Evolutionary conservation across 192 early-diverging fungal species (phyloP), one percentile per base, ranked within the genome.

Genomic region (Coemansia sp.): DNA sequence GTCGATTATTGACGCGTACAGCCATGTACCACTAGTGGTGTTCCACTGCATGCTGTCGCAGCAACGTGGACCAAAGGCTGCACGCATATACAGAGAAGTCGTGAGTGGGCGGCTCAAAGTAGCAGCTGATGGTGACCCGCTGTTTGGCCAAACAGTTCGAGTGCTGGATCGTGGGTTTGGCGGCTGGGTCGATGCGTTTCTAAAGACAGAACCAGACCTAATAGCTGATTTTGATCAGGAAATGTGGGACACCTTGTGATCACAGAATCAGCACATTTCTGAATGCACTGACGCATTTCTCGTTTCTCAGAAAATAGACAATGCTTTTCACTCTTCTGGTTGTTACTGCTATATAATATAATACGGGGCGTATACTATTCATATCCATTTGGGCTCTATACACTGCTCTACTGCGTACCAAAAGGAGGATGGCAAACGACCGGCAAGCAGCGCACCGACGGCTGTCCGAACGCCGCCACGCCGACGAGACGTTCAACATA

Each of bases 1-100:
- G 1, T 57, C 48, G 7, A 27, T 86, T 27, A 68, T 89, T 57
- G 72, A 77, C 14, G 62, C 87, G 51, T 88, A 88, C 71, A 57
- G 58, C 38, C 12, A 66, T 26, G 85, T 92, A 5, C 91, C 91
- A 1, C 59, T 76, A 22, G 64, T 97, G 3, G 81, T 90, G 63
- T 95, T 97, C 62, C 94, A 95, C 67, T 97, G 95, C 63, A 88
- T 91, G 2, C 68, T 93, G 19, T 94, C 92, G 17, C 93, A 95
- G 81, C 85, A 88, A 4, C 84, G 91, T 50, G 91, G 90, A 3
- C 90, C 90, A 61, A 91, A 88, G 62, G 84, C 84, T 14, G 91
- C 91, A 3, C 70, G 81, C 17, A 84, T 86, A 12, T 91, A 89
- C 72, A 69, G 57, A 0, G 85, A 89, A 27, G 68, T 80, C 3